Evolutionary conservation across 2,329 filamentous ascomycete species (phyloP), one percentile per base, ranked within the genome.

Genomic region (Beauveria caledonica): DNA sequence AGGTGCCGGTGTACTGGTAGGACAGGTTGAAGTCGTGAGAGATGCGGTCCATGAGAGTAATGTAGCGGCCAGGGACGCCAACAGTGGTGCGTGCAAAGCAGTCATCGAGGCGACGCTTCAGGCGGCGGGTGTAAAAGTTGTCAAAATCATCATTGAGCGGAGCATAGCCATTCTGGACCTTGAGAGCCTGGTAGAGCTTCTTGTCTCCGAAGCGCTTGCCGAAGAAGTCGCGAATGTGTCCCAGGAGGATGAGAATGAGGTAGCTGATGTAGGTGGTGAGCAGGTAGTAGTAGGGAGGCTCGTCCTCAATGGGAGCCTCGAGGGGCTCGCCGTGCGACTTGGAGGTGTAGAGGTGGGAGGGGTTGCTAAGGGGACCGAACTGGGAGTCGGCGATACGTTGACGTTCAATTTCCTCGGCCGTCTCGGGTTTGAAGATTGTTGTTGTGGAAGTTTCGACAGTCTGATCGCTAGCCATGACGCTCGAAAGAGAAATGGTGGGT

Each of bases 181-280:
- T 89, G 69, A 97, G 79, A 68, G 94, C 88, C 70, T 85, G 86
- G 75, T 97, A 97, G 62, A 81, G 72, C 69, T 91, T 88, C 71
- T 89, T 85, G 73, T 92, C 85, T 71, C 88, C 88, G 76, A 99
- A 97, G 63, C 90, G 86, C 80, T 97, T 97, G 73, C 94, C 93
- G 72, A 99, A 97, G 77, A 97, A 97, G 73, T 99, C 94, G 71
- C 93, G 87, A 63, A 97, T 86, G 72, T 99, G 94, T 60, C 94
- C 94, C 65, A 97, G 92, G 65, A 94, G 86, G 72, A 99, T 97
- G 68, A 99, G 84, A 66, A 97, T 87, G 65, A 99, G 83, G 75
- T 99, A 99, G 77, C 92, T 97, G 75, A 99, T 90, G 80, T 99
- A 99, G 69, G 94, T 99, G 40, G 94, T 97, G 67, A 99, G 83